Conservation (phyloP, 805 yeast genomes). For the Candida schatavii region DNA sequence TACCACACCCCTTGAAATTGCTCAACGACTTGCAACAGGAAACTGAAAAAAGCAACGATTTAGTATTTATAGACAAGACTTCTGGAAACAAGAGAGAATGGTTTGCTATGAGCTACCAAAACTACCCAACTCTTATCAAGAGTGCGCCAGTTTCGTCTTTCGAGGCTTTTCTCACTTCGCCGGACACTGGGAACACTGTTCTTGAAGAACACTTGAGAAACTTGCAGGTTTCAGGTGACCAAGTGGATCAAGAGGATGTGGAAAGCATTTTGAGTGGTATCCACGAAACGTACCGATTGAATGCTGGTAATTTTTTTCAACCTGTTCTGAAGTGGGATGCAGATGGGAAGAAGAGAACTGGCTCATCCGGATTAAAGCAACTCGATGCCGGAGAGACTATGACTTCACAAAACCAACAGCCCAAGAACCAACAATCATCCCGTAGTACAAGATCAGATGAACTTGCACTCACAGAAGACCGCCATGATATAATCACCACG, state of each 20-base stretch:
- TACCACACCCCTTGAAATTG: slow-evolving; percentile 67
- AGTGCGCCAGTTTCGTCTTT: slow-evolving; percentile 73
- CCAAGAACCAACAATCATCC: slow-evolving; percentile 2
- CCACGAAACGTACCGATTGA: slow-evolving; percentile 30
- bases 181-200: not conserved
- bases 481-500: not conserved
- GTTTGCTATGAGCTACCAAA: slow-evolving; percentile 79
- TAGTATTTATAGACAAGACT: slow-evolving; percentile 65
- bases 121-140: slow-evolving; percentile 78
- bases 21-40: slow-evolving; percentile 25
- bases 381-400: not conserved
- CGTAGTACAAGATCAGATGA: not conserved
- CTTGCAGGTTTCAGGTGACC: slow-evolving; percentile 15
- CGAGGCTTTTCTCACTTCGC: slow-evolving; percentile 11
- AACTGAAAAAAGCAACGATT: slow-evolving; percentile 21
- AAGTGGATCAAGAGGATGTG: slow-evolving; percentile 13
- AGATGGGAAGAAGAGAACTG: slow-evolving; percentile 2
- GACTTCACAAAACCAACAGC: slow-evolving; percentile 1
- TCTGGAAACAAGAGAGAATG: slow-evolving; percentile 63
- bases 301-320: slow-evolving; percentile 30
- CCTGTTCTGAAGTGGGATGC: slow-evolving; percentile 29
- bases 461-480: not conserved
- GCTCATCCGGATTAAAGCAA: not conserved
- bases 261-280: slow-evolving; percentile 33
- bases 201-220: slow-evolving; percentile 13